These are phyloP conservation scores for Elasticomyces elasticus DNA, from an alignment of 495 filamentous ascomycete genomes.

Conservation along the genomic window DNA sequence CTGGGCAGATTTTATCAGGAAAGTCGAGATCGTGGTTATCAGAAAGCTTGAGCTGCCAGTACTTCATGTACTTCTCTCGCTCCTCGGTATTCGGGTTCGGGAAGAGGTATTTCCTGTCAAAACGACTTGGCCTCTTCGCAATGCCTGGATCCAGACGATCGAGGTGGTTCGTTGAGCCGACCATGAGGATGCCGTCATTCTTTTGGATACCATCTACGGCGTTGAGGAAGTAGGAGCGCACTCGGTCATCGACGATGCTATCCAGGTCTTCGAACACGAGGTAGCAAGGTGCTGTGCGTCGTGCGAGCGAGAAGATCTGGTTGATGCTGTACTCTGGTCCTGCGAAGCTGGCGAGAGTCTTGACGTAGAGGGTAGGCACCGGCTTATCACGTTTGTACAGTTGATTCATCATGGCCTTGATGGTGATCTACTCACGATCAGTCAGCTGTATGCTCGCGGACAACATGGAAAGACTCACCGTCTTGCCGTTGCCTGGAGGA, in stretches of 20 bases:
- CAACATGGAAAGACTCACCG: not conserved
- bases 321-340: conserved; percentile 31
- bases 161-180: conserved; percentile 35
- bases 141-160: conserved; percentile 35
- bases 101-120: conserved; percentile 36
- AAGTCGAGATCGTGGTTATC: conserved; percentile 32
- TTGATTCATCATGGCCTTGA: conserved; percentile 35
- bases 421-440: conserved; percentile 21
- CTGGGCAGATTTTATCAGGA: conserved; percentile 30
- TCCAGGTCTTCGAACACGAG: conserved; percentile 37
- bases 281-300: conserved; percentile 33
- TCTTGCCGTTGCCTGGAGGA: conserved; percentile 41
- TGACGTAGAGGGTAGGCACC: conserved; percentile 34
- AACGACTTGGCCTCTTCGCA: conserved; percentile 32
- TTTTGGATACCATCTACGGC: conserved; percentile 22
- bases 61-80: conserved; percentile 28
- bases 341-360: conserved; percentile 22
- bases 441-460: not conserved
- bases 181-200: conserved; percentile 38
- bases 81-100: conserved; percentile 27
- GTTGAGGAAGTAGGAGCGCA: conserved; percentile 34
- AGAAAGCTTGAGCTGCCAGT: conserved; percentile 32
- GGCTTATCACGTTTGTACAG: conserved; percentile 29
- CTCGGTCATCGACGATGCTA: conserved; percentile 29
- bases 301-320: conserved; percentile 31